Evolutionary conservation across 2,329 filamentous ascomycete species (phyloP).

Genomic region (Penicillium sclerotiorum): DNA sequence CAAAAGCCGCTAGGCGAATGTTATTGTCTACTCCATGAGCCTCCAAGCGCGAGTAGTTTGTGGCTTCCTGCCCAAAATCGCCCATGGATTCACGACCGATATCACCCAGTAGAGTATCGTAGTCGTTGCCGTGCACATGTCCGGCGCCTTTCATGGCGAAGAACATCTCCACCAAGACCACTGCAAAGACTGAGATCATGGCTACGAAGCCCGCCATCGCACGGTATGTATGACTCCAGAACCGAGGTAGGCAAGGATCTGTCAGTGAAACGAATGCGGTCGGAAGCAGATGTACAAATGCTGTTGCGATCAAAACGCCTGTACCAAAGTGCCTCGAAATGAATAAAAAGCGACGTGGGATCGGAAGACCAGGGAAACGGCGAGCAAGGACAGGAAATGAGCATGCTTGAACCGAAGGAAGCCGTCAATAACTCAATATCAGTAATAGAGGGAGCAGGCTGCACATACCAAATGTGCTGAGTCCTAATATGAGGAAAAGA

Average conservation of each 20-base stretch:
- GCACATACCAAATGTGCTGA: constrained; percentile 49
- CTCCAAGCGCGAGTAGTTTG: constrained; percentile 27
- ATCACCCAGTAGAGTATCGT: constrained; percentile 48
- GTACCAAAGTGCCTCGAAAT: constrained; percentile 62
- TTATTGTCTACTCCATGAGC: constrained; percentile 21
- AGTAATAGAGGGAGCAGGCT: neutral
- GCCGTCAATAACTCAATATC: constrained; percentile 10
- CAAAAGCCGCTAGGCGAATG: constrained; percentile 25
- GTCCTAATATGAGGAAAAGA: constrained; percentile 64
- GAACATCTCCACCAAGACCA: constrained; percentile 86
- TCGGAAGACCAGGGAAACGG: constrained; percentile 61
- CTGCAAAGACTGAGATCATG: constrained; percentile 78
- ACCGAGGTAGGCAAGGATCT: constrained; percentile 69
- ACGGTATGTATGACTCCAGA: constrained; percentile 78
- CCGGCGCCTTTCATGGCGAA: constrained; percentile 71
- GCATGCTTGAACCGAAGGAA: constrained; percentile 49
- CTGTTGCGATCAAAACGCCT: constrained; percentile 59
- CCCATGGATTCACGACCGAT: constrained; percentile 23
- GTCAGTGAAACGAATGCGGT: constrained; percentile 64
- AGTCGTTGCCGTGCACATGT: constrained; percentile 60
- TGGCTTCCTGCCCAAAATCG: constrained; percentile 18
- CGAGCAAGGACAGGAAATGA: constrained; percentile 64
- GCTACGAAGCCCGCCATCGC: constrained; percentile 80
- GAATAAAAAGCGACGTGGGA: constrained; percentile 62
- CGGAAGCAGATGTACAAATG: constrained; percentile 63